phyloP scores from a whole-genome alignment of 306 rosid genomes.

The Cucurbita ficifolia region DNA sequence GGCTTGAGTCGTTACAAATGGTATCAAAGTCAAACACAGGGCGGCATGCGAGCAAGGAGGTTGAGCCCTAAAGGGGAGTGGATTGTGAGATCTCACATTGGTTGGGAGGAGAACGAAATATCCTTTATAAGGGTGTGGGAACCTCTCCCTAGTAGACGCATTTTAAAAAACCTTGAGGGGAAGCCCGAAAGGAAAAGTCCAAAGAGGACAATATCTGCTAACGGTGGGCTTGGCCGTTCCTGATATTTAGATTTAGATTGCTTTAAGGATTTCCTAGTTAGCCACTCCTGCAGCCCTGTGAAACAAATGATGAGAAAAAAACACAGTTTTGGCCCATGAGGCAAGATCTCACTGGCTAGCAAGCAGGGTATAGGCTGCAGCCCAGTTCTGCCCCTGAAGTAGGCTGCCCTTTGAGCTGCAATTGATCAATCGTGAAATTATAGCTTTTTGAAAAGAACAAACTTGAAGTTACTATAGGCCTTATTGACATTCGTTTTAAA shows the following conservation, averaged over 20 bases:
- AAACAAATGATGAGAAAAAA: not conserved
- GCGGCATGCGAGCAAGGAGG: too few relatives aligned
- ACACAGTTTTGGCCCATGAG: not conserved
- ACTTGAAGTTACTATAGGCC: not conserved
- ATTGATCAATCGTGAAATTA: not conserved
- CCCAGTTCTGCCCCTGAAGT: not conserved
- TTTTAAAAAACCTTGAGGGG: too few relatives aligned
- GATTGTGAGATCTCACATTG: too few relatives aligned
- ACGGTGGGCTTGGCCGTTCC: not conserved
- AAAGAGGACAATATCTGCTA: too few relatives aligned
- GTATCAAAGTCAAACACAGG: too few relatives aligned
- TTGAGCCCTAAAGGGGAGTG: too few relatives aligned
- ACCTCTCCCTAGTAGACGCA: too few relatives aligned
- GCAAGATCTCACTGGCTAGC: not conserved
- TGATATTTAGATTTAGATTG: not conserved
- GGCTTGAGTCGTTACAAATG: too few relatives aligned
- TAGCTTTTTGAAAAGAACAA: not conserved
- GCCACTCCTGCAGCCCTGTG: not conserved
- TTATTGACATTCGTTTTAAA: not conserved
- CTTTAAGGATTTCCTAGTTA: not conserved
- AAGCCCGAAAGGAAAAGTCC: too few relatives aligned
- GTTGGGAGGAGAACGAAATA: too few relatives aligned
- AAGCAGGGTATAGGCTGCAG: not conserved
- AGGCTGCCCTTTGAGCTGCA: not conserved
- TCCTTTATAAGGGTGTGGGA: too few relatives aligned